Evolutionary conservation across 2,329 filamentous ascomycete species (phyloP).

Genomic region (Thielaviopsis ethacetica): DNA sequence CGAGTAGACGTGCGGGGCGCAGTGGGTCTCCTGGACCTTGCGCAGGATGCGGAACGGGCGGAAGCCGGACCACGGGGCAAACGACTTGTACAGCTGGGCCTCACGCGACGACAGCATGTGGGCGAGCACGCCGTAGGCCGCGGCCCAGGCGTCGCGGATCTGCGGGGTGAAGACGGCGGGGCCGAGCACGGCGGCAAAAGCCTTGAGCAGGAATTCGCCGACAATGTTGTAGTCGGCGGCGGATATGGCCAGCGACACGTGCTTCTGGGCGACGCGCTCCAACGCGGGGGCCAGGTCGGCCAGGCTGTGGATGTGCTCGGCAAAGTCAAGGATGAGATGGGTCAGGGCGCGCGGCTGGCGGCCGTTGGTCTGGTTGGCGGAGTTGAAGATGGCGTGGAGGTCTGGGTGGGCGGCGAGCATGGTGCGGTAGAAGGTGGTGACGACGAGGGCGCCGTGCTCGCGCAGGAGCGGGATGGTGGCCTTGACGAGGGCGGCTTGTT

Average conservation of each 20-base stretch:
- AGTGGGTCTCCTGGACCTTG: slow-evolving; percentile 37
- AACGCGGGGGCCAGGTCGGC: slow-evolving; percentile 36
- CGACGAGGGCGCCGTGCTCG: slow-evolving; percentile 52
- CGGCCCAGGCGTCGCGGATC: slow-evolving; percentile 53
- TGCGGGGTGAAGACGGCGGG: slow-evolving; percentile 44
- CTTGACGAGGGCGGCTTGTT: slow-evolving; percentile 58
- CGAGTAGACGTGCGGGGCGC: slow-evolving; percentile 40
- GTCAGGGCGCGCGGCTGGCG: slow-evolving; percentile 57
- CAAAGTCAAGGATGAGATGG: slow-evolving; percentile 53
- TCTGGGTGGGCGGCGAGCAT: slow-evolving; percentile 47
- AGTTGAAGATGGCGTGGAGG: slow-evolving; percentile 55
- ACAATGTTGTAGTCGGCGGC: slow-evolving; percentile 57
- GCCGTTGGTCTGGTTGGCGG: slow-evolving; percentile 49
- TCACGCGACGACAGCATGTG: slow-evolving; percentile 54
- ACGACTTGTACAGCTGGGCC: slow-evolving; percentile 38
- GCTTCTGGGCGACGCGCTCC: slow-evolving; percentile 62
- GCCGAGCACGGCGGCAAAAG: slow-evolving; percentile 52
- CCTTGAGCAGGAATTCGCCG: slow-evolving; percentile 48
- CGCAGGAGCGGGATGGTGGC: slow-evolving; percentile 58
- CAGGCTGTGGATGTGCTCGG: slow-evolving; percentile 54
- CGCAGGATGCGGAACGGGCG: slow-evolving; percentile 37
- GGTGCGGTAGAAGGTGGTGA: slow-evolving; percentile 54
- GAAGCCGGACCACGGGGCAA: slow-evolving; percentile 28
- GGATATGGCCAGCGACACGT: slow-evolving; percentile 52
- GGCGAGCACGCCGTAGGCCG: slow-evolving; percentile 56